Base-by-base conservation (phyloP, 2,329 filamentous ascomycete genomes). In the Zelopaecilomyces penicillatus region DNA sequence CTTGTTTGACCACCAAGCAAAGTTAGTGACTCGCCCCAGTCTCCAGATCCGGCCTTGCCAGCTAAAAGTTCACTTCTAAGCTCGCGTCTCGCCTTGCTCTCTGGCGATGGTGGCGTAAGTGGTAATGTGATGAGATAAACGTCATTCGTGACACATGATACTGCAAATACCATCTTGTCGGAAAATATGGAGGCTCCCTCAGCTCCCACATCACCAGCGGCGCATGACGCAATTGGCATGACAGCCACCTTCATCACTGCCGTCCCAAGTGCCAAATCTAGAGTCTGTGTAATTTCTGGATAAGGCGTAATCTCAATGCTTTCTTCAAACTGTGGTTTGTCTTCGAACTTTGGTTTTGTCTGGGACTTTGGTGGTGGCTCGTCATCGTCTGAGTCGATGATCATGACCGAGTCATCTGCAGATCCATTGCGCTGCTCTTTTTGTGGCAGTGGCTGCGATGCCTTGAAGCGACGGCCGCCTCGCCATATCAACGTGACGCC, bases 381-480 rank as follows among this genome's bases (percentile, higher is more conserved):
- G 30, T 82, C 78, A 6, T 80, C 76, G 52, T 83, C 79, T 1
- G 76, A 82, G 54, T 83, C 79, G 43, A 83, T 71, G 11, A 81
- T 69, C 73, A 83, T 81, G 29, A 82, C 68, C 4, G 71, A 65
- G 54, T 80, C 76, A 12, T 73, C 70, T 4, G 59, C 56, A 0
- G 63, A 52, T 9, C 78, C 78, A 51, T 81, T 82, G 39, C 69
- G 66, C 50, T 75, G 77, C 46, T 66, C 64, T 46, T 64, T 64
- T 6, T 19, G 19, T 19, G 30, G 40, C 27, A 43, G 29, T 12
- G 43, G 29, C 33, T 65, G 61, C 2, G 61, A 50, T 2, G 66
- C 49, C 56, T 79, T 82, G 54, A 83, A 75, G n/a, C 70, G 68
- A 41, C 70, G 71, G 8, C 80, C 80, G 38, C 80, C 80, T 36